A percentile compares a stretch with the other conserved stretches of the same genome.
phyloP scores from a whole-genome alignment of 179 eudicot genomes.

The Spinacia oleracea region DNA sequence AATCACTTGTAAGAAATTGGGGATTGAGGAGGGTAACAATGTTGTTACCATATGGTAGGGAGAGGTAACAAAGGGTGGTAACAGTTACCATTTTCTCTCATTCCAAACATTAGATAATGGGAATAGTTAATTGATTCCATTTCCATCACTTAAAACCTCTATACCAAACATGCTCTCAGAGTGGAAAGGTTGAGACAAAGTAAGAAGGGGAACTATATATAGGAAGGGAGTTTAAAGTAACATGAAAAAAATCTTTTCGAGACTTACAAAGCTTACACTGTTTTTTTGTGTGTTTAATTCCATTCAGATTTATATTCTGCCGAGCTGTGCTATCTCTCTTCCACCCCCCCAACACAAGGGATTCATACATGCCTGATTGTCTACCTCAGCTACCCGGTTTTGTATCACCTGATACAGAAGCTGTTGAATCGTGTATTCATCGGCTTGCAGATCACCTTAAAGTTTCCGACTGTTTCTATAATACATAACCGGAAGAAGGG shows the following conservation, averaged over 20 bases:
- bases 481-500: constrained; percentile 17
- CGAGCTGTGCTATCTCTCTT: constrained; percentile 69
- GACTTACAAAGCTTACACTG: constrained; percentile 2
- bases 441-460: constrained; percentile 69
- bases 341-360: constrained; percentile 48
- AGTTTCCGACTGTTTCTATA: constrained; percentile 61
- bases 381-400: constrained; percentile 75
- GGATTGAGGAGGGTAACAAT: too few relatives aligned
- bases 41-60: too few relatives aligned
- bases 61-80: too few relatives aligned
- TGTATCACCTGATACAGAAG: constrained; percentile 64
- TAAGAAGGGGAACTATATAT: neutral
- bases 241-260: too few relatives aligned
- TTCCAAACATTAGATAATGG: too few relatives aligned
- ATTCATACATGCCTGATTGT: constrained; percentile 67
- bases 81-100: too few relatives aligned
- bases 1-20: too few relatives aligned
- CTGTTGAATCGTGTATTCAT: constrained; percentile 57
- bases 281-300: constrained; percentile 1
- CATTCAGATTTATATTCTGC: constrained; percentile 89
- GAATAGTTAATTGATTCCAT: too few relatives aligned
- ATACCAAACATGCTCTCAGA: too few relatives aligned
- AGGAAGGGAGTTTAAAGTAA: neutral
- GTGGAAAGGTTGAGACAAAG: neutral
- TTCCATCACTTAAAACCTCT: too few relatives aligned